Evolutionary conservation across 352 stramenopile genomes (phyloP).

Genomic region (Halophytophthora polymorphica): DNA sequence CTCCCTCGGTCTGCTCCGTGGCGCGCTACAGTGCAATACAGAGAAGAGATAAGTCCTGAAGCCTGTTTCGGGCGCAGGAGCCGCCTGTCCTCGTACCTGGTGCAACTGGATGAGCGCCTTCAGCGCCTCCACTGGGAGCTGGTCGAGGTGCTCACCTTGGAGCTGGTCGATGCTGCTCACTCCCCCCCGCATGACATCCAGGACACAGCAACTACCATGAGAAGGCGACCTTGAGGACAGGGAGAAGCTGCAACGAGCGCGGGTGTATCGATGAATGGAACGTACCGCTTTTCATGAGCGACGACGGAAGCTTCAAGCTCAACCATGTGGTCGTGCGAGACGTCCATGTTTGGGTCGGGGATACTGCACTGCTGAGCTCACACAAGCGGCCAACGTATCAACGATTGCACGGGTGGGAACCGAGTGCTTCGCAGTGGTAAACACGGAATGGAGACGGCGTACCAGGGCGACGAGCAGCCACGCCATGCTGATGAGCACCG

Average conservation of each 20-base stretch:
- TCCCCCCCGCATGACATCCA: neutral
- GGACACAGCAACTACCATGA: neutral
- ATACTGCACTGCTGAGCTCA: slow-evolving; percentile 20
- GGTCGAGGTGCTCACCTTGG: slow-evolving; percentile 35
- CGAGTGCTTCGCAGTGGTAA: neutral
- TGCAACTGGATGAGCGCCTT: slow-evolving; percentile 62
- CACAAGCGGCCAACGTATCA: neutral
- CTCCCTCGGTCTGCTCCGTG: slow-evolving; percentile 51
- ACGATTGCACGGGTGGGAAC: neutral
- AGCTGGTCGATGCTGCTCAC: slow-evolving; percentile 41
- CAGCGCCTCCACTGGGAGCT: slow-evolving; percentile 27
- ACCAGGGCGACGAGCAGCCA: slow-evolving; percentile 62
- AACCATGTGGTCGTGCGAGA: slow-evolving; percentile 6
- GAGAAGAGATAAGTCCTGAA: slow-evolving; percentile 1
- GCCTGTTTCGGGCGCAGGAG: neutral
- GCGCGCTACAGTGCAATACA: slow-evolving; percentile 26
- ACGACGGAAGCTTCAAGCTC: slow-evolving; percentile 20
- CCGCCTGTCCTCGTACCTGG: slow-evolving; percentile 25
- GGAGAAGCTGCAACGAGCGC: neutral
- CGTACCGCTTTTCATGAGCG: slow-evolving; percentile 18
- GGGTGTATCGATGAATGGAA: neutral
- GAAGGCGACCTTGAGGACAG: neutral
- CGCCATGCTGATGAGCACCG: slow-evolving; percentile 36
- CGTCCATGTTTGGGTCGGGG: slow-evolving; percentile 11
- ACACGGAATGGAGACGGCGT: slow-evolving; percentile 1